phyloP scores from a whole-genome alignment of 177 flowering plant genomes.

The Vitis hybrid region DNA sequence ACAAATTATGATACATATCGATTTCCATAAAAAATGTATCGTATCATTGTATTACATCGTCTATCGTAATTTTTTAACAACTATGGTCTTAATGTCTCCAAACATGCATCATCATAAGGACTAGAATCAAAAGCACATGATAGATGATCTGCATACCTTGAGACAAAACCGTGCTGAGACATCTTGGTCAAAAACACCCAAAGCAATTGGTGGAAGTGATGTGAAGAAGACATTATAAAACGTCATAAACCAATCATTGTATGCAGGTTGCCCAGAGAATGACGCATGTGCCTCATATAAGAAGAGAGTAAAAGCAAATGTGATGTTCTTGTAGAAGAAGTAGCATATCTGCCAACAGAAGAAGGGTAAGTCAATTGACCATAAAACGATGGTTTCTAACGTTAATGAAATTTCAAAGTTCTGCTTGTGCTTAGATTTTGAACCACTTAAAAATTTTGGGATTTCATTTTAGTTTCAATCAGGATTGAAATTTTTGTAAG shows the following conservation, averaged over 20 bases:
- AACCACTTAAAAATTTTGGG: not conserved
- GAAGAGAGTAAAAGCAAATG: constrained; percentile 73
- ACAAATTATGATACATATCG: too few species aligned
- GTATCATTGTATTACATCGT: too few species aligned
- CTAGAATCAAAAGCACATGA: not conserved
- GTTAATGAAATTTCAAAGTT: too few species aligned
- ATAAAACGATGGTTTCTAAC: not conserved
- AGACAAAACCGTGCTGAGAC: constrained; percentile 71
- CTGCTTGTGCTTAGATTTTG: not conserved
- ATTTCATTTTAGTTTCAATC: not conserved
- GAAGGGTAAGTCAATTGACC: constrained; percentile 1
- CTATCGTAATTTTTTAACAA: too few species aligned
- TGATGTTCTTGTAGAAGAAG: constrained; percentile 88
- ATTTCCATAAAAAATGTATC: too few species aligned
- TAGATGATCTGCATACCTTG: constrained; percentile 43
- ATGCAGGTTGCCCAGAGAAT: constrained; percentile 80
- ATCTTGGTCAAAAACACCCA: constrained; percentile 91
- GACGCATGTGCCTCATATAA: constrained; percentile 68
- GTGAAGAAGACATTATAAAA: constrained; percentile 81
- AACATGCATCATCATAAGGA: not conserved
- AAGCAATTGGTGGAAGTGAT: constrained; percentile 71
- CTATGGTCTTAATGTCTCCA: too few species aligned
- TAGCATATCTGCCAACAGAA: constrained; percentile 75
- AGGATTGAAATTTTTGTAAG: not conserved
- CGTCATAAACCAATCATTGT: constrained; percentile 87